Base-by-base conservation (phyloP, 768 basidiomycete genomes). In the Mycena floridula region DNA sequence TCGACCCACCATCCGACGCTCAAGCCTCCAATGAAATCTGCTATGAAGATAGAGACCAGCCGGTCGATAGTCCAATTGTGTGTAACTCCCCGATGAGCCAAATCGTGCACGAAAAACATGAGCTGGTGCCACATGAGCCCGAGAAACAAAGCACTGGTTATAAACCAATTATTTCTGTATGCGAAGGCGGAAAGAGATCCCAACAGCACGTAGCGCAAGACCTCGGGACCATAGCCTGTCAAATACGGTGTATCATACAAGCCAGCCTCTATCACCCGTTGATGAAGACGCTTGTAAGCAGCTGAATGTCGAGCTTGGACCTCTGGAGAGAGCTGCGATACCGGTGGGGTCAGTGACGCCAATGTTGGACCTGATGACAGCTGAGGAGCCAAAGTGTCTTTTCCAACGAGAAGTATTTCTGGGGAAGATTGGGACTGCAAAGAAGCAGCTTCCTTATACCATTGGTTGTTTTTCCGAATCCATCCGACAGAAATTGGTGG, bases 1-100 rank as follows among this genome's bases (percentile, higher is more conserved):
- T 93, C 78, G 30, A 91, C 89, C 95, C 95, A 99, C 96, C 96
- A 99, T 28, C 93, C 90, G 18, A 96, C 74, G 59, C 93, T 96
- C 43, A 99, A 69, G 4, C 96, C 96, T 20, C 96, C 96, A 39
- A 93, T 70, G 56, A 84, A 90, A 60, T 92, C 79, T 0, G 95
- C 89, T 37, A 97, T 68, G 25, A 82, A 59, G 30, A 85, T 94
- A 9, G 81, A 85, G 27, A 94, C 65, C 27, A 91, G 55, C 25
- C 93, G 79, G 61, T 99, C 95, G 36, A 70, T 64, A 13, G 72
- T 62, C 86, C 91, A 95, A 56, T 85, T 67, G 48, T 94, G 92
- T 5, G 92, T 94, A 47, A 98, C 84, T 25, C 91, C 91, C 65
- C 87, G 81, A 66, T 99, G 96, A 2, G 95, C 96, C 8, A 96